Base-by-base conservation (phyloP, 1,284 basidiomycete genomes). In the Ceratobasidium sp. region DNA sequence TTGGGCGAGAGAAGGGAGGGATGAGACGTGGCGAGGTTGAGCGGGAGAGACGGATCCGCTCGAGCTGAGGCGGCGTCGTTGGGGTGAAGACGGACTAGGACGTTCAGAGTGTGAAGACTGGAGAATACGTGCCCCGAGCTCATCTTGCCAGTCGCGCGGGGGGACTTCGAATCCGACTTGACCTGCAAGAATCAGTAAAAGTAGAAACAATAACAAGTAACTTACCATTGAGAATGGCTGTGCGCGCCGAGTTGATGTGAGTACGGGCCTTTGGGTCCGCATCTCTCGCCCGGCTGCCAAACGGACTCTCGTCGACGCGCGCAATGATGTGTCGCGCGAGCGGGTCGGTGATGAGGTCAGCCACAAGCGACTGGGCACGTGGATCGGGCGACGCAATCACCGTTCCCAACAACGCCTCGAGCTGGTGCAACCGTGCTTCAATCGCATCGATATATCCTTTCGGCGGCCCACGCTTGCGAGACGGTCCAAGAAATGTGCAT, bases 381-480 rank as follows among this genome's bases (percentile, higher is more conserved):
- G 82, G 79, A 73, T 93, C 91, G 56, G 83, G 82, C 43, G 86
- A 84, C 56, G 87, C 82, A 49, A 94, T 81, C 73, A 92, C 88
- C 1, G 75, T 76, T 56, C 91, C 92, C 22, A 94, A 80, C 49
- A 94, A 81, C 0, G 92, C 91, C 77, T 94, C 93, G 45, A 91
- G 91, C 75, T 94, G 91, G 75, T 94, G 93, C 10, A 94, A 81
- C 12, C 92, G 86, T 12, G 90, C 90, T 77, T 94, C 92, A 75
- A 94, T 93, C 29, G 92, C 92, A 76, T 94, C 91, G 76, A 94
- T 94, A 80, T 94, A 94, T 1, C 93, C 93, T 75, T 92, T 93
- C 13, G 92, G 92, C 7, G 92, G 92, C 1, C 90, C 90, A 72
- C 62, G 49, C 29, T 65, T 65, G 62, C 62, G 62, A 20, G 62